These are phyloP conservation scores for Lipomyces chichibuensis DNA, from an alignment of 805 yeast species.

Conservation along the genomic window DNA sequence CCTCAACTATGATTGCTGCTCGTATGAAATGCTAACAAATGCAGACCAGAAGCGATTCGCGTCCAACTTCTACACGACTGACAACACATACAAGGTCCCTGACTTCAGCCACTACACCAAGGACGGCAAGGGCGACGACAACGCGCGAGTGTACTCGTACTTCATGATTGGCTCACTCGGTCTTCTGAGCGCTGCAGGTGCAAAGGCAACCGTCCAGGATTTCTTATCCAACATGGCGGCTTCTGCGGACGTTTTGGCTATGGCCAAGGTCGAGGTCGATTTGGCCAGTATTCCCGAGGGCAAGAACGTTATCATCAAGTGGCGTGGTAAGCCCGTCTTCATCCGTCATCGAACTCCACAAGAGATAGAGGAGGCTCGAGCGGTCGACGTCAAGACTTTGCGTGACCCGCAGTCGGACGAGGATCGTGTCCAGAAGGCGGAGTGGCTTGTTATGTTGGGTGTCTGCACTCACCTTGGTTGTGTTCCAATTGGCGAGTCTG, in stretches of 20 bases:
- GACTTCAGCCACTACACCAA: conserved; percentile 57
- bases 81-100: conserved; percentile 39
- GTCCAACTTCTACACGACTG: conserved; percentile 32
- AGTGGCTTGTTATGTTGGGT: conserved; percentile 99
- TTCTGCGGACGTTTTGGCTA: conserved; percentile 97
- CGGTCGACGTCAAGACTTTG: conserved; percentile 70
- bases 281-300: conserved; percentile 93
- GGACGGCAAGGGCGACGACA: conserved; percentile 69
- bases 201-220: conserved; percentile 76
- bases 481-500: conserved; percentile 99
- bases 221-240: conserved; percentile 94
- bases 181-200: conserved; percentile 83
- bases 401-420: conserved; percentile 94
- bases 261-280: conserved; percentile 99
- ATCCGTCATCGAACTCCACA: conserved; percentile 96
- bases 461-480: conserved; percentile 99
- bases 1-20: neutral
- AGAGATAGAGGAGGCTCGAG: conserved; percentile 94
- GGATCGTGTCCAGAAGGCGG: conserved; percentile 94
- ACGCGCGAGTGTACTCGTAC: conserved; percentile 84
- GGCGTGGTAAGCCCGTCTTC: conserved; percentile 99
- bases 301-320: conserved; percentile 95
- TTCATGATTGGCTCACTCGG: conserved; percentile 98
- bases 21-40: neutral
- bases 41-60: conserved; percentile 35